These are phyloP conservation scores for Podaxis rugospora DNA, from an alignment of 768 basidiomycete genomes.

Conservation along the genomic window DNA sequence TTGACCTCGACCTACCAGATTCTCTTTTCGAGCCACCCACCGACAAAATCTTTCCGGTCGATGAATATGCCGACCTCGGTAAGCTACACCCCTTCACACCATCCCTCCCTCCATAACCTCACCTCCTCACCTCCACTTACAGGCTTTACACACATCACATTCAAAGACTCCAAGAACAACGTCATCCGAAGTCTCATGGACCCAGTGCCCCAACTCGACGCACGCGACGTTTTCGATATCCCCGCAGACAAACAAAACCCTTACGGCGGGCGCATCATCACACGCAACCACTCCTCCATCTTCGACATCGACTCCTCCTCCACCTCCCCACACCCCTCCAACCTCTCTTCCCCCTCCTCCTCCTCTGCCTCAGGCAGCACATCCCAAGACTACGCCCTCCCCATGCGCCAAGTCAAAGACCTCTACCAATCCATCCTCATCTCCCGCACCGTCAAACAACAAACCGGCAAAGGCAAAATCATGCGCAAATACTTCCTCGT, in stretches of 20 bases:
- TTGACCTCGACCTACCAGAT: not conserved
- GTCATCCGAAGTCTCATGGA: slow-evolving; percentile 55
- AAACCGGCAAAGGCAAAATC: slow-evolving; percentile 94
- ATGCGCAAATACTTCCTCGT: slow-evolving; percentile 55
- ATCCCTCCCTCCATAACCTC: not conserved
- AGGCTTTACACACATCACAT: not conserved
- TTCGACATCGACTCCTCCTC: slow-evolving; percentile 37
- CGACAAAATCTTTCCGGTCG: not conserved
- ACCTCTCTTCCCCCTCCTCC: not conserved
- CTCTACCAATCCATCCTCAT: slow-evolving; percentile 41
- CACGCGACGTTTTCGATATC: slow-evolving; percentile 48
- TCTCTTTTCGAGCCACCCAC: not conserved
- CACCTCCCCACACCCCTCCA: not conserved
- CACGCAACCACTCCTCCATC: slow-evolving; percentile 71
- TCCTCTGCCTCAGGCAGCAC: not conserved
- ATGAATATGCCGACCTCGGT: not conserved
- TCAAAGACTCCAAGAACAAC: not conserved
- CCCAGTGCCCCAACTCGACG: slow-evolving; percentile 58
- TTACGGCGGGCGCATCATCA: slow-evolving; percentile 56
- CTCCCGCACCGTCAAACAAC: slow-evolving; percentile 67
- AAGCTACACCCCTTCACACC: not conserved
- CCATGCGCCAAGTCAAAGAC: slow-evolving; percentile 18
- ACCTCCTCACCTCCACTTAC: not conserved
- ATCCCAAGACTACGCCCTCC: slow-evolving; percentile 17
- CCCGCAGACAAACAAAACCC: slow-evolving; percentile 48